Conservation (phyloP, 2,329 filamentous ascomycete genomes). For the Microthyrium microscopicum region DNA sequence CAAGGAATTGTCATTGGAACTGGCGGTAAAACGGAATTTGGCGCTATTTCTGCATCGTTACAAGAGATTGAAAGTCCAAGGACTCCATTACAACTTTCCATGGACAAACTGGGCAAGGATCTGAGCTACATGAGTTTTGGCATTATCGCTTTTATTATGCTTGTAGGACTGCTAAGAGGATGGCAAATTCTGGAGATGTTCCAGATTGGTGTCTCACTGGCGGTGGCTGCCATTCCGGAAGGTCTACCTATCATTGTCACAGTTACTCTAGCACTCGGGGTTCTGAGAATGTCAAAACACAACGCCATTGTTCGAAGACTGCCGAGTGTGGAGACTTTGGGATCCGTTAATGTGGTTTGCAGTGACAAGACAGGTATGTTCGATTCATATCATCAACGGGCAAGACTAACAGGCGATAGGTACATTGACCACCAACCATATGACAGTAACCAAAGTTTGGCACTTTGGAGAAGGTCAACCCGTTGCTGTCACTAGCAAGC, state of each 20-base stretch:
- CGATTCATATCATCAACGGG: slow-evolving; percentile 7
- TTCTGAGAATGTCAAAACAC: slow-evolving; percentile 87
- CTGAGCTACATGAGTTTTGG: slow-evolving; percentile 93
- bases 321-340: slow-evolving; percentile 91
- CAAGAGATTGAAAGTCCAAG: slow-evolving; percentile 90
- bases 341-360: slow-evolving; percentile 98
- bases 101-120: slow-evolving; percentile 94
- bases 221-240: slow-evolving; percentile 90
- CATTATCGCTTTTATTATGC: slow-evolving; percentile 81
- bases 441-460: slow-evolving; percentile 96
- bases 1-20: slow-evolving; percentile 97
- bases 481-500: slow-evolving; percentile 39
- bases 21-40: slow-evolving; percentile 84
- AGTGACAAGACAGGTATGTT: slow-evolving; percentile 96
- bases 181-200: slow-evolving; percentile 88
- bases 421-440: slow-evolving; percentile 91
- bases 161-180: slow-evolving; percentile 80
- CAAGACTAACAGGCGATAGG: slow-evolving; percentile 39
- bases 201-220: slow-evolving; percentile 90
- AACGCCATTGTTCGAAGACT: slow-evolving; percentile 91
- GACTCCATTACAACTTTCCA: slow-evolving; percentile 84
- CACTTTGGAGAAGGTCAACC: slow-evolving; percentile 55
- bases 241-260: slow-evolving; percentile 96
- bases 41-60: slow-evolving; percentile 84
- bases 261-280: slow-evolving; percentile 84